A percentile compares a stretch with the other conserved stretches of the same genome.
Conservation (phyloP, 176 grass and related monocot species). For the Thalia dealbata region DNA sequence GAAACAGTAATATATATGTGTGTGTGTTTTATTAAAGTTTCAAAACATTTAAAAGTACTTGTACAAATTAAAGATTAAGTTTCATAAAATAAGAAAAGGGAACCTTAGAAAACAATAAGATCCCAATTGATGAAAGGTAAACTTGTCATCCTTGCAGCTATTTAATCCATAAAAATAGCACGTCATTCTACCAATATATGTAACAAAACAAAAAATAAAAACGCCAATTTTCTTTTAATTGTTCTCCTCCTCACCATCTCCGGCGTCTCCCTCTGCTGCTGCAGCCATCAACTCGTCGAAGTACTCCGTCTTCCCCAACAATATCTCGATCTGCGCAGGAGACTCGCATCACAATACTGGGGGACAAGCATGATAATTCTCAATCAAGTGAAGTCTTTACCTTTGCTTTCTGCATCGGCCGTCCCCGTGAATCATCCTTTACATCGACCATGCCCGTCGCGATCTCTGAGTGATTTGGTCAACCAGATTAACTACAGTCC, state of each 20-base stretch:
- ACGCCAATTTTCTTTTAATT: too few relatives aligned
- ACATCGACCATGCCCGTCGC: slow-evolving; percentile 88
- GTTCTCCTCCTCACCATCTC: slow-evolving; percentile 44
- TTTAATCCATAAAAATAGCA: neutral
- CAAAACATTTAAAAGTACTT: too few relatives aligned
- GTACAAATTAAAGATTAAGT: too few relatives aligned
- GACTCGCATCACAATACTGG: neutral
- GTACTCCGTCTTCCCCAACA: slow-evolving; percentile 74
- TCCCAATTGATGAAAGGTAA: too few relatives aligned
- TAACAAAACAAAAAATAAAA: slow-evolving; percentile 1
- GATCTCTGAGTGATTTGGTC: slow-evolving; percentile 42
- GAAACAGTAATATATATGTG: too few relatives aligned
- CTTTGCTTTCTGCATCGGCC: slow-evolving; percentile 86
- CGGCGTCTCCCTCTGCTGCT: slow-evolving; percentile 58
- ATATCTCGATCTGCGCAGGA: slow-evolving; percentile 64
- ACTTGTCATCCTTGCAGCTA: too few relatives aligned
- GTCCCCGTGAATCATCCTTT: slow-evolving; percentile 62
- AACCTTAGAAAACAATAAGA: too few relatives aligned
- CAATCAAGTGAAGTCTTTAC: too few relatives aligned
- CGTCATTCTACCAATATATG: slow-evolving; percentile 1
- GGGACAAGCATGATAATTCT: too few relatives aligned
- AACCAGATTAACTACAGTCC: slow-evolving; percentile 7
- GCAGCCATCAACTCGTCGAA: slow-evolving; percentile 93
- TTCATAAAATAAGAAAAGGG: too few relatives aligned
- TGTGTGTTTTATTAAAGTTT: too few relatives aligned